Base-by-base conservation (phyloP, 108 stramenopile genomes). In the Cyclotella baltica region DNA sequence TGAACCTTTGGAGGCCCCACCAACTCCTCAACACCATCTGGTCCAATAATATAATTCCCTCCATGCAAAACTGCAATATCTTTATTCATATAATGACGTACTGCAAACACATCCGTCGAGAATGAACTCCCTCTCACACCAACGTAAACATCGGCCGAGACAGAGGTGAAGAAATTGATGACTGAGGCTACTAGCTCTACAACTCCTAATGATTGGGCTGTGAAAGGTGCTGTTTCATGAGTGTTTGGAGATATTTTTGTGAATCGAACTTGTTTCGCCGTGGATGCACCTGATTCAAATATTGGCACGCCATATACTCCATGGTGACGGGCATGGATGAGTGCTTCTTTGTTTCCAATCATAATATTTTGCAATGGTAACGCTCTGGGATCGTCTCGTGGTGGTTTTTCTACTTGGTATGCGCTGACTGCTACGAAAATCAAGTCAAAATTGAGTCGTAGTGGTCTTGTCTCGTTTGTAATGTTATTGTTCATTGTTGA, bases 51-150 rank as follows among this genome's bases (percentile, higher is more conserved):
- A 29, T 73, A 74, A 57, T 70, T 78, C 31, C 67, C n/a, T 23
- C 27, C 55, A 35, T 34, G 23, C 22, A 37, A 33, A 33, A 8
- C 34, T 30, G 23, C 56, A 63, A 87, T 88, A 20, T 85, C 85
- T 55, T 77, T 81, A 48, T 87, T 86, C 70, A 77, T 63, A 43
- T 88, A 83, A 70, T 89, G 90, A 0, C 93, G 85, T 31, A 83
- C 82, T 19, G 91, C 87, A 79, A 87, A 92, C 19, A 92, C 85
- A 80, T 88, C 88, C 11, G 81, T 90, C 0, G 86, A 88, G 73
- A 75, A 94, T 13, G 87, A 85, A 53, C 83, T 85, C 22, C 82
- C 70, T 8, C 68, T 63, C 13, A 91, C 90, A 6, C 93, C 93
- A 38, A 94, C 77, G 62, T 92, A 94, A 15, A 77, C 57, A 4